A percentile compares a stretch with the other conserved stretches of the same genome.
These are phyloP conservation scores for Collybia sordida DNA, from an alignment of 768 basidiomycete genomes.

Conservation along the genomic window DNA sequence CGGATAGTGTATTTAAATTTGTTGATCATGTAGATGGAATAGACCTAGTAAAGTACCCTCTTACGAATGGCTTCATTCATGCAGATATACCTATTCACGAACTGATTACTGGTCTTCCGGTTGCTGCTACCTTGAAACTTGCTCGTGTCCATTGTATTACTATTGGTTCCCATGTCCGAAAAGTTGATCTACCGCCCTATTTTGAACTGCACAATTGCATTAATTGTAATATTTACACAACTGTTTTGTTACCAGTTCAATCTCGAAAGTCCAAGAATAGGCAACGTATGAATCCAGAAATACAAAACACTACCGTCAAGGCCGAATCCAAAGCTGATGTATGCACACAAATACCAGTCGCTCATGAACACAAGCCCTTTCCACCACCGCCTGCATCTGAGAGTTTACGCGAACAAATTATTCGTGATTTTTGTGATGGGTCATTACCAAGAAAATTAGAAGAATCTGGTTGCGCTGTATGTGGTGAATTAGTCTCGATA, in stretches of 20 bases:
- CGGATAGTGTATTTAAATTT: background rate
- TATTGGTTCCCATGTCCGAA: background rate
- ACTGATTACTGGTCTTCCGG: background rate
- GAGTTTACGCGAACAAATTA: background rate
- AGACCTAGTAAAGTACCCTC: background rate
- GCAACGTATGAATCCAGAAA: too few relatives aligned
- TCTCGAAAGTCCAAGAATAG: too few relatives aligned
- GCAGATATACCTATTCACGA: background rate
- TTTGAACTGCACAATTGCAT: slow-evolving; percentile 1
- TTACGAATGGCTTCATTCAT: background rate
- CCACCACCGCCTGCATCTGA: background rate
- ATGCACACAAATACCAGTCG: background rate
- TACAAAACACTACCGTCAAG: too few relatives aligned
- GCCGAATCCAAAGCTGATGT: background rate
- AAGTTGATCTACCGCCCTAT: background rate
- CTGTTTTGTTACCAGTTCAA: too few relatives aligned
- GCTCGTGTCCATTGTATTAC: background rate
- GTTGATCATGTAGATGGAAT: slow-evolving; percentile 1
- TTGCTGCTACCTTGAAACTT: too few relatives aligned
- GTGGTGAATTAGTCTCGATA: slow-evolving; percentile 14
- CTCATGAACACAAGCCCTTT: too few relatives aligned
- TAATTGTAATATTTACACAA: background rate
- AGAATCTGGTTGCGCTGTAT: too few relatives aligned
- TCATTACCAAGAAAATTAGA: background rate
- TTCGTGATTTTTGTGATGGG: background rate